Base-by-base conservation (phyloP, 768 basidiomycete genomes). In the Trametes gibbosa region DNA sequence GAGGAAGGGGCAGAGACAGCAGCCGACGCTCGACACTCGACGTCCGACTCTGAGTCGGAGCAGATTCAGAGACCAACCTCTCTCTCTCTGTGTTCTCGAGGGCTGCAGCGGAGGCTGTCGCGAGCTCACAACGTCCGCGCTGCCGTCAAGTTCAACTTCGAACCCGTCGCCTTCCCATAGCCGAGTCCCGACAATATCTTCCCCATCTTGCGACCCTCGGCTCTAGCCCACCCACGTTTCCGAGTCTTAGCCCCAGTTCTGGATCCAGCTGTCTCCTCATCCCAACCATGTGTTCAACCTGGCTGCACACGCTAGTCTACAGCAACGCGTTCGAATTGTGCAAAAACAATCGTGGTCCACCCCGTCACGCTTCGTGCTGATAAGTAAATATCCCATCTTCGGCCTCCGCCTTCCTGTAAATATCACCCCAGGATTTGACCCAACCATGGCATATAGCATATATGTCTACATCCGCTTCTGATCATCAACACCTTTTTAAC, bases 401-500 rank as follows among this genome's bases (percentile, higher is more conserved):
- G 21, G 21, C 43, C 24, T 45, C 43, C 8, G 43, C 13, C 21
- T 23, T 23, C 23, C 21, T 24, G 21, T 13, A 24, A 13, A 24
- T 24, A 21, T 21, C 19, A 10, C 2, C 21, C 19, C 42, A 43
- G 42, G 10, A n/a, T 23, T 41, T 29, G 9, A 9, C 16, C 24
- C 42, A 17, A 13, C 43, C 35, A 37, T 54, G 42, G 21, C 55
- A 49, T 7, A 24, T 42, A 25, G 21, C 42, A 43, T 43, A 35
- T 13, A 50, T 34, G 23, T 29, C 24, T 41, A 32, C 35, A 37
- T 55, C 53, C 47, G 55, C 29, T 56, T 61, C 59, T 61, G 59
- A 61, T 61, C 54, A 61, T 61, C 59, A 56, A 13, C 53, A n/a
- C 37, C n/a, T 46, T 56, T 23, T 49, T 47, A 32, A 32, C 54